Evolutionary conservation across 352 stramenopile species (phyloP).

Genomic region (Phytophthora sansomeana): DNA sequence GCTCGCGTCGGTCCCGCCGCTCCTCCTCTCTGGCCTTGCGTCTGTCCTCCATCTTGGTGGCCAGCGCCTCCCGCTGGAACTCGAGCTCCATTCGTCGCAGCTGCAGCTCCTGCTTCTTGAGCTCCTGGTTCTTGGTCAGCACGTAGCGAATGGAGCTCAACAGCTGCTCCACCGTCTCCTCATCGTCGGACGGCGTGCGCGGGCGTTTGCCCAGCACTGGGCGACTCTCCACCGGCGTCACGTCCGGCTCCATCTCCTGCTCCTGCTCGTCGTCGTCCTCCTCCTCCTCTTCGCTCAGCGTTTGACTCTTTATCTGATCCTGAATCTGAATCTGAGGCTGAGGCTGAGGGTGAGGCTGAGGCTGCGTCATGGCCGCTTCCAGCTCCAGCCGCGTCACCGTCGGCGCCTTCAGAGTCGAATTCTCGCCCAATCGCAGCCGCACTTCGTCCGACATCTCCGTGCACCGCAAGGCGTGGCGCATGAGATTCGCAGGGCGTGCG

Average conservation of each 20-base stretch:
- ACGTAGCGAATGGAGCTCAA: constrained; percentile 30
- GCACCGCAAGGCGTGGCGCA: constrained; percentile 25
- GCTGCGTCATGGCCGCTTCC: constrained; percentile 1
- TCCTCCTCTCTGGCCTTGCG: constrained; percentile 35
- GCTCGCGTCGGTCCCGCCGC: constrained; percentile 25
- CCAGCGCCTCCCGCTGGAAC: constrained; percentile 37
- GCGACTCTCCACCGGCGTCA: constrained; percentile 4
- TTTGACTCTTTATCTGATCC: neutral
- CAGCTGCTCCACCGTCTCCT: constrained; percentile 21
- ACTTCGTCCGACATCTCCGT: constrained; percentile 20
- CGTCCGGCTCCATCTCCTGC: neutral
- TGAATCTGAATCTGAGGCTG: neutral
- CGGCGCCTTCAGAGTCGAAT: neutral
- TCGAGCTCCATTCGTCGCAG: constrained; percentile 33
- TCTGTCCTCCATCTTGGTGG: constrained; percentile 33
- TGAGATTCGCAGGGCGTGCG: constrained; percentile 21
- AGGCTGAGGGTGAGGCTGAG: too few relatives aligned
- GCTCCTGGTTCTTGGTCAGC: constrained; percentile 23
- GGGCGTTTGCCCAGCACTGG: constrained; percentile 32
- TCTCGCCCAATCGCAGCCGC: constrained; percentile 3
- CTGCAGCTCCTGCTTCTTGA: constrained; percentile 33
- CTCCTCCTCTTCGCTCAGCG: neutral
- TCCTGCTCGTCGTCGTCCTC: neutral
- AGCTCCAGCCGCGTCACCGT: constrained; percentile 12
- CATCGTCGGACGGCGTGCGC: neutral